phyloP scores from a whole-genome alignment of 2,329 filamentous ascomycete species.

The Piedraia hortae region DNA sequence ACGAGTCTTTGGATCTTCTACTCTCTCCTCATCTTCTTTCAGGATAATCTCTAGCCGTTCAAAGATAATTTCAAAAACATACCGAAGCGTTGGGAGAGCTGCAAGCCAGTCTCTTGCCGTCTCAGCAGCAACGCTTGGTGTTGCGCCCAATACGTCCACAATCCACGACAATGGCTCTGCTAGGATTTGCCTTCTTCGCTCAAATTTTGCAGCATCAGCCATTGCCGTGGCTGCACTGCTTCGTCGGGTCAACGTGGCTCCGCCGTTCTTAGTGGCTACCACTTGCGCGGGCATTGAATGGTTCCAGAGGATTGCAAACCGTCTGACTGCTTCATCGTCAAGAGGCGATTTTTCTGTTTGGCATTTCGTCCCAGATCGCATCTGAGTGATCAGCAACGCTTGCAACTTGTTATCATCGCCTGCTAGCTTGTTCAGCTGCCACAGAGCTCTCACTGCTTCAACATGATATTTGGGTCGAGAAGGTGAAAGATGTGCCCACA shows the following conservation, averaged over 20 bases:
- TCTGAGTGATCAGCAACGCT: conserved; percentile 4
- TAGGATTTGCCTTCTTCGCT: conserved; percentile 28
- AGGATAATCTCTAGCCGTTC: conserved; percentile 1
- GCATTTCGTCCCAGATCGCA: conserved; percentile 1
- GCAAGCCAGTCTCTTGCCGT: conserved; percentile 61
- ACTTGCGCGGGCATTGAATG: conserved; percentile 25
- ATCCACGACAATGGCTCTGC: conserved; percentile 57
- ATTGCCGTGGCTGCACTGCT: conserved; percentile 7
- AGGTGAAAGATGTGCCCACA: conserved; percentile 65
- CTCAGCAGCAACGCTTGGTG: conserved; percentile 45
- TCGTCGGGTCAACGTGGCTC: conserved; percentile 6
- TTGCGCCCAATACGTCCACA: conserved; percentile 48
- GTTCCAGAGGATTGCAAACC: conserved; percentile 57
- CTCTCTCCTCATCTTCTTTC: neutral
- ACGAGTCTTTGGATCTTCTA: neutral
- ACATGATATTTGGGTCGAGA: conserved; percentile 77
- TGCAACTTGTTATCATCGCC: conserved; percentile 4
- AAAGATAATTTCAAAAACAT: conserved; percentile 16
- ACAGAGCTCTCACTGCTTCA: conserved; percentile 62
- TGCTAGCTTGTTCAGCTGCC: conserved; percentile 48
- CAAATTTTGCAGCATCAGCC: conserved; percentile 4
- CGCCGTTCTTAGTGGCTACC: conserved; percentile 2
- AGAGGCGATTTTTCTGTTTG: too few species aligned
- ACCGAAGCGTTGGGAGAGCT: conserved; percentile 25
- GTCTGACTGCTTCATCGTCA: conserved; percentile 30